phyloP scores from a whole-genome alignment of 352 stramenopile species.

The Thraustochytrium striatum region DNA sequence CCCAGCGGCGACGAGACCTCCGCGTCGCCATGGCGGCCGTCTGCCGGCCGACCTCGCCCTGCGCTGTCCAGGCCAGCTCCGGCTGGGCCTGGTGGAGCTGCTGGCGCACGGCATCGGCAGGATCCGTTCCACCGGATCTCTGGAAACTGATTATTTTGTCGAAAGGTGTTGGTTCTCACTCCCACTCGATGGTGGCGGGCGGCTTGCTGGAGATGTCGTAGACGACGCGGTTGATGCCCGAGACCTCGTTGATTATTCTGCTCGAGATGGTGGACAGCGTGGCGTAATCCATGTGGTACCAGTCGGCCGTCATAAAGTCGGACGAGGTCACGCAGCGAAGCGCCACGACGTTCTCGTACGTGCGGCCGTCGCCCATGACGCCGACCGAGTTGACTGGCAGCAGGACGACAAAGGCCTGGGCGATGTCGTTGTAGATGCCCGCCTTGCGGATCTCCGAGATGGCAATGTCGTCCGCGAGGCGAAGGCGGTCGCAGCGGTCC shows the following conservation, averaged over 20 bases:
- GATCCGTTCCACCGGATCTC: no score
- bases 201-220: conserved; percentile 99
- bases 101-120: no score
- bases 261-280: conserved; percentile 93
- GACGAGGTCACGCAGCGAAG: conserved; percentile 96
- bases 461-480: conserved; percentile 95
- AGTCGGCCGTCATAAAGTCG: conserved; percentile 99
- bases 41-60: no score
- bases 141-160: no score
- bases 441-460: conserved; percentile 92
- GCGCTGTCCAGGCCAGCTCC: no score
- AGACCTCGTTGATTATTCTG: conserved; percentile 97
- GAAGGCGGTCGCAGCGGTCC: conserved; percentile 89
- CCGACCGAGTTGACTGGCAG: conserved; percentile 94
- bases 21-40: no score
- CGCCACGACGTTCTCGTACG: conserved; percentile 90
- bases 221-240: conserved; percentile 95
- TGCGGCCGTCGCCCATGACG: conserved; percentile 95
- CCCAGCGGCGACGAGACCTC: no score
- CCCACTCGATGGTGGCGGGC: conserved; percentile 98
- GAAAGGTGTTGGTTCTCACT: conserved; percentile 79
- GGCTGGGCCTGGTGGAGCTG: no score
- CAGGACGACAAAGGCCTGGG: conserved; percentile 95
- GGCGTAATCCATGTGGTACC: conserved; percentile 98
- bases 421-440: conserved; percentile 96